Evolutionary conservation across 352 stramenopile species (phyloP).

Genomic region (Phytophthora constricta): DNA sequence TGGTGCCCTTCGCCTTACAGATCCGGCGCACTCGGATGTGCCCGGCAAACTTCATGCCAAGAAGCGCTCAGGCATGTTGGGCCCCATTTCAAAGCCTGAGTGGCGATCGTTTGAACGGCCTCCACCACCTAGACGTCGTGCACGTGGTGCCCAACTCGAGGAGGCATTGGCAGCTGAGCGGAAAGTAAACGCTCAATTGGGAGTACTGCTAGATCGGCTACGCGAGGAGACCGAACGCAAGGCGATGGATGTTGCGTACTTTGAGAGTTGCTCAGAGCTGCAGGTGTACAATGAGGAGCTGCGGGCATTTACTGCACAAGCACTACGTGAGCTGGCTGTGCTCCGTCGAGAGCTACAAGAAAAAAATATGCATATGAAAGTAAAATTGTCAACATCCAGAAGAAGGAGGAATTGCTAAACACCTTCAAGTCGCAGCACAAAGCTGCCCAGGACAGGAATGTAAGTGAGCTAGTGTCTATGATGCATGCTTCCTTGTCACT

Average conservation of each 20-base stretch:
- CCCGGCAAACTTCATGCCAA: constrained; percentile 53
- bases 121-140: constrained; percentile 52
- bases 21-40: constrained; percentile 15
- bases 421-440: constrained; percentile 77
- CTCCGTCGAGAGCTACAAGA: constrained; percentile 54
- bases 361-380: constrained; percentile 63
- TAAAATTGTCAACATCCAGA: constrained; percentile 60
- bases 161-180: constrained; percentile 64
- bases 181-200: constrained; percentile 49
- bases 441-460: constrained; percentile 43
- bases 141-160: constrained; percentile 76
- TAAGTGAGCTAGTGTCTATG: constrained; percentile 8
- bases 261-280: constrained; percentile 69
- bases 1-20: constrained; percentile 6
- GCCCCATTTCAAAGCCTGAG: constrained; percentile 70
- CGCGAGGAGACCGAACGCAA: constrained; percentile 79
- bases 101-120: constrained; percentile 34
- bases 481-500: not conserved
- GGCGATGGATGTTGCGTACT: constrained; percentile 80
- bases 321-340: constrained; percentile 38
- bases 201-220: constrained; percentile 53
- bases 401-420: constrained; percentile 75
- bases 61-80: constrained; percentile 74
- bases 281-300: constrained; percentile 62
- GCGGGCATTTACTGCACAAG: constrained; percentile 50